phyloP scores from a whole-genome alignment of 495 filamentous ascomycete species.

The Aspergillus incahuasiensis region DNA sequence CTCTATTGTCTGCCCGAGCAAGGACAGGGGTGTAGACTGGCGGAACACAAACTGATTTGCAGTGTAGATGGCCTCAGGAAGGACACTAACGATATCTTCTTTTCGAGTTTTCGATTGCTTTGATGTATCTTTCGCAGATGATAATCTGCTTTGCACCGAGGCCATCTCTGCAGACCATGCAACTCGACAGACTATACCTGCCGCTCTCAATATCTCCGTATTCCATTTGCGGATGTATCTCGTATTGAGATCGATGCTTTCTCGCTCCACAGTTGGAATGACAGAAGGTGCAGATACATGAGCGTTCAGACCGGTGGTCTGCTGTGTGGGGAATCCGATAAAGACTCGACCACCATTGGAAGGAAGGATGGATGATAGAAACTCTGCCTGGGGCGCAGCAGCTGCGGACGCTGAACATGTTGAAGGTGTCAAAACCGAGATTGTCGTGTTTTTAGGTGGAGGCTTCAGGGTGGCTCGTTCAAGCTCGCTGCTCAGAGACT shows the following conservation, averaged over 20 bases:
- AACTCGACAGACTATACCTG: constrained; percentile 84
- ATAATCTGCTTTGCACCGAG: constrained; percentile 52
- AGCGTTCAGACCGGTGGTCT: constrained; percentile 89
- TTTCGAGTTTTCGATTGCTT: constrained; percentile 55
- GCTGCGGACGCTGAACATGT: constrained; percentile 63
- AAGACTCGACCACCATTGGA: constrained; percentile 85
- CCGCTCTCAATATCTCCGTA: constrained; percentile 84
- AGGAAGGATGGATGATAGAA: constrained; percentile 88
- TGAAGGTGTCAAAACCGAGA: constrained; percentile 85
- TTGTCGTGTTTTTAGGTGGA: constrained; percentile 77
- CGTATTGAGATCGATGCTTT: constrained; percentile 94
- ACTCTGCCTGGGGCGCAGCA: constrained; percentile 63
- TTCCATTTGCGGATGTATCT: constrained; percentile 94
- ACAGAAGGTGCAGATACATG: constrained; percentile 98
- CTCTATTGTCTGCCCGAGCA: constrained; percentile 78
- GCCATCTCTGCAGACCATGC: constrained; percentile 83
- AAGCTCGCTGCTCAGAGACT: constrained; percentile 73
- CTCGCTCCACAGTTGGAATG: constrained; percentile 97
- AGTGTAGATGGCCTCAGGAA: constrained; percentile 72
- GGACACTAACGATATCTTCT: constrained; percentile 57
- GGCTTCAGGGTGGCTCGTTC: constrained; percentile 96
- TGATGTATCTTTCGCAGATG: constrained; percentile 25
- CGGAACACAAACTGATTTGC: constrained; percentile 72
- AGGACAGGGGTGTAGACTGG: constrained; percentile 80
- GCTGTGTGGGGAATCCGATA: constrained; percentile 95